A percentile compares a stretch with the other conserved stretches of the same genome.
Conservation (phyloP, 176 grass and related monocot genomes). For the Urochloa ruziziensis region DNA sequence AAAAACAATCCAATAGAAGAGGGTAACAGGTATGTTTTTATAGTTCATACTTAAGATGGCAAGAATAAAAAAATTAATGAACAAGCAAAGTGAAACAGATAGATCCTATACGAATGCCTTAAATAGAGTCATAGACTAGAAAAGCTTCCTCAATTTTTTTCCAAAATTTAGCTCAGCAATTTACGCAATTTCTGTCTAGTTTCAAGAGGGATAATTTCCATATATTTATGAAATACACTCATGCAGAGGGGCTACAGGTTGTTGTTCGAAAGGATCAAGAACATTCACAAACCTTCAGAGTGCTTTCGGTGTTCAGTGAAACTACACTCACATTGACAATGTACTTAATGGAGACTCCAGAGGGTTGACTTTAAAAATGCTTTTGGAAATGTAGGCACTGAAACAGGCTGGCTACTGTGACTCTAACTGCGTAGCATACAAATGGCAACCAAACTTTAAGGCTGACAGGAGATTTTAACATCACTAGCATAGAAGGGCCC, state of each 20-base stretch:
- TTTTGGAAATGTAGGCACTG: background rate
- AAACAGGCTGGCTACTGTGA: background rate
- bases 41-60: background rate
- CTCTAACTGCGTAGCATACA: background rate
- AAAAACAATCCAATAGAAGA: background rate
- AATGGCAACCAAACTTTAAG: background rate
- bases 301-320: background rate
- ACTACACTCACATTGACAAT: background rate
- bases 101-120: background rate
- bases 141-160: background rate
- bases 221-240: background rate
- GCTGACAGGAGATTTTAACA: background rate
- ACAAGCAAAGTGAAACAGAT: background rate
- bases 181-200: background rate
- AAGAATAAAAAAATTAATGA: background rate
- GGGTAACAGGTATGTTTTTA: background rate
- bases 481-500: background rate
- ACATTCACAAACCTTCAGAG: background rate
- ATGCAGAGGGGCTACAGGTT: background rate
- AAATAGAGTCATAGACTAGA: background rate
- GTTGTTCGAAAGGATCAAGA: background rate
- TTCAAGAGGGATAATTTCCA: background rate
- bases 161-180: background rate
- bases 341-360: background rate
- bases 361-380: background rate